phyloP scores from a whole-genome alignment of 192 early-diverging fungal species.

The Thamnidium elegans region DNA sequence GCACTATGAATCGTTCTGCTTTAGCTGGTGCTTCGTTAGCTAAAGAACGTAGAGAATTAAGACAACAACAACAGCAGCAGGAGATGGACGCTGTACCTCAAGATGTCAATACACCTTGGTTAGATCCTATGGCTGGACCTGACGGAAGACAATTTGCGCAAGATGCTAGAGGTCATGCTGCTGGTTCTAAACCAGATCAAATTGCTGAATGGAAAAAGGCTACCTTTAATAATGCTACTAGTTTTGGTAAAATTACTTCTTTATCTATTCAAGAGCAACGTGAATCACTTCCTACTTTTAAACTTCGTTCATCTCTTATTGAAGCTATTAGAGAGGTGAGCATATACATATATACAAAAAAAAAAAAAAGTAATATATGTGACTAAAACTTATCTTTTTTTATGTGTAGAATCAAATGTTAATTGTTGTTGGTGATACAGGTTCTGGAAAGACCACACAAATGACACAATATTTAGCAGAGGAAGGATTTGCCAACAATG shows the following conservation, averaged over 20 bases:
- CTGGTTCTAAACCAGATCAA: conserved; percentile 56
- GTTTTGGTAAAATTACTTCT: conserved; percentile 88
- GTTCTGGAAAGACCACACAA: conserved; percentile 98
- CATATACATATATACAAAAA: not conserved
- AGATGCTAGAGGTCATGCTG: conserved; percentile 79
- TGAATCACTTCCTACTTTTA: conserved; percentile 84
- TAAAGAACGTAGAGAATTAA: conserved; percentile 87
- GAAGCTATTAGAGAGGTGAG: conserved; percentile 69
- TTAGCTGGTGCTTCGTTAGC: conserved; percentile 88
- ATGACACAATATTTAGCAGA: conserved; percentile 98
- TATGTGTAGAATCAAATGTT: conserved; percentile 58
- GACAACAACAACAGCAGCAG: conserved; percentile 77
- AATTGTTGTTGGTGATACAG: conserved; percentile 94
- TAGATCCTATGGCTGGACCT: conserved; percentile 90
- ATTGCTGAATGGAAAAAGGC: conserved; percentile 90
- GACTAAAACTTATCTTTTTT: not conserved
- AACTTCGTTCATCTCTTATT: conserved; percentile 73
- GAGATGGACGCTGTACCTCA: conserved; percentile 80
- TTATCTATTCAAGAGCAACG: conserved; percentile 80
- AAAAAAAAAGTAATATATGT: not conserved
- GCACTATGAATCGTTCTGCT: conserved; percentile 93
- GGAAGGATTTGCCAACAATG: conserved; percentile 81
- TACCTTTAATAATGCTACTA: conserved; percentile 79
- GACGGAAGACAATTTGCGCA: conserved; percentile 91
- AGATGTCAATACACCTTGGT: conserved; percentile 87